Evolutionary conservation across 495 filamentous ascomycete species (phyloP), one percentile per base, ranked within the genome.

Genomic region (Penicillium soppii): DNA sequence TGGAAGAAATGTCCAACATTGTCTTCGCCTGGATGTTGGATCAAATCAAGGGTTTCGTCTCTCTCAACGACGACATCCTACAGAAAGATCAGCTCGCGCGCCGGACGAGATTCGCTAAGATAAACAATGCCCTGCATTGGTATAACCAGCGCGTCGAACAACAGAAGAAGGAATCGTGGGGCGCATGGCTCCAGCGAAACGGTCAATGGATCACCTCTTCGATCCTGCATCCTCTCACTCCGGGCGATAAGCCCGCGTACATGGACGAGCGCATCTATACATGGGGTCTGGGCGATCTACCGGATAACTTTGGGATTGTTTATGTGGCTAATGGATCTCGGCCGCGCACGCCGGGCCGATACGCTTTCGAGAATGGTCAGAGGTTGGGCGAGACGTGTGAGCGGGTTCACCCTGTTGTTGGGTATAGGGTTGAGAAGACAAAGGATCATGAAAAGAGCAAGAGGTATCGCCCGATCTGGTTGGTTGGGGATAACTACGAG

Each of bases 1-100:
- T 62, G 56, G 59, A 62, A 47, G 52, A 58, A 25, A 59, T 62
- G 59, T 52, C 59, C 17, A 62, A 59, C 35, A 58, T 59, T 35
- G 36, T 52, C 4, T 55, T 62, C 36, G 32, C 48, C 17, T 62
- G 59, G 59, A 62, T 62, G 59, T 25, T 62, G n/a, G 59, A 62
- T 30, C 59, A 59, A 37, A 48, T 62, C 44, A 52, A 50, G 20
- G 43, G 23, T 9, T 44, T 52, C 16, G 29, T 61, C 0, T 61
- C 54, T 2, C 36, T 61, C 5, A 56, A 58, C 37, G 49, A 64
- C n/a, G 22, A 47, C 10, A 37, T 47, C 16, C 38, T 64, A 5
- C 33, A 40, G n/a, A 48, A 48, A 16, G 45, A 48, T 15, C 35
- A 30, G 22, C 12, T 39, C 7, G 13, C 12, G 38, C 45, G 43